Conservation (phyloP, 805 yeast species). For the Soucietia sequanensis region DNA sequence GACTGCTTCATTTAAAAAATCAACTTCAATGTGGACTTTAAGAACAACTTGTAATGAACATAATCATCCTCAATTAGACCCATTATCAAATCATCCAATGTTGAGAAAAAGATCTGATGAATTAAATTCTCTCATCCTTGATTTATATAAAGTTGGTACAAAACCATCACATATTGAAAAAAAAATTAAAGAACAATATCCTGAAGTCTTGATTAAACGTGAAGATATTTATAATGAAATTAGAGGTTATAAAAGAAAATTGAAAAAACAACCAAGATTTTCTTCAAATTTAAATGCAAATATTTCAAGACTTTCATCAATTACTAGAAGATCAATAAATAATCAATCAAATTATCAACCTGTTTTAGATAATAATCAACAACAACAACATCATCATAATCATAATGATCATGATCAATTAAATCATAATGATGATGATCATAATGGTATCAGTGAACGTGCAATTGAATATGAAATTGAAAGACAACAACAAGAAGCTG, state of each 20-base stretch:
- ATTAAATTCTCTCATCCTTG: conserved; percentile 50
- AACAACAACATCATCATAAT: background rate
- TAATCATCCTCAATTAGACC: conserved; percentile 58
- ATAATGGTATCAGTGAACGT: conserved; percentile 14
- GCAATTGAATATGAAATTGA: conserved; percentile 13
- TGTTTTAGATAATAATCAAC: conserved; percentile 1
- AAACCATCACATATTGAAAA: conserved; percentile 55
- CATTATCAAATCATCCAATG: conserved; percentile 56
- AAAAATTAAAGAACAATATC: conserved; percentile 50
- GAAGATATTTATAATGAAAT: conserved; percentile 60
- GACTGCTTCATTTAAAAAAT: conserved; percentile 54
- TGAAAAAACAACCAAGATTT: conserved; percentile 39
- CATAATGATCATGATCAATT: conserved; percentile 5
- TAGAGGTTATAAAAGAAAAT: conserved; percentile 53
- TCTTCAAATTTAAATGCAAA: conserved; percentile 3
- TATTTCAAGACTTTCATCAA: background rate
- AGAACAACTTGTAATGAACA: conserved; percentile 56
- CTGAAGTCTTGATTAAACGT: conserved; percentile 53
- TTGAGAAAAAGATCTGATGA: conserved; percentile 52
- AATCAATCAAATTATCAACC: conserved; percentile 2
- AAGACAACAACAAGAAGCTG: conserved; percentile 21
- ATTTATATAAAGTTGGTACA: conserved; percentile 53
- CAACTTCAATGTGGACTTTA: conserved; percentile 50
- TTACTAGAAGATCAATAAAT: background rate
- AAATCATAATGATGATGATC: conserved; percentile 9